phyloP scores from a whole-genome alignment of 2,329 filamentous ascomycete genomes.

The Neofusicoccum umdonicola region DNA sequence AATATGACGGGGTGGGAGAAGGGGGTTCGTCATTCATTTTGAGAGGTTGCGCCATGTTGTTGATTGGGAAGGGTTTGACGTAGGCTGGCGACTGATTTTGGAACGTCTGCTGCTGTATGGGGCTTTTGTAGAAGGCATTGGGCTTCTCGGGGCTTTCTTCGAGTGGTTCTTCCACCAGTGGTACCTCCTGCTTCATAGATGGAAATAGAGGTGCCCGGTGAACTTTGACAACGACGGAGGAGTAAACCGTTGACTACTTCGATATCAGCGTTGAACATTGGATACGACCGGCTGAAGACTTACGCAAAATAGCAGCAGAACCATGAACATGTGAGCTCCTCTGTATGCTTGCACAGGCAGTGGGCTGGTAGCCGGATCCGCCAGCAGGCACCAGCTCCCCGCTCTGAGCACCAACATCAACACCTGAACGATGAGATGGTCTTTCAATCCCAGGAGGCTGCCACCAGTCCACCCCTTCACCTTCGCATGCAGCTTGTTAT shows the following conservation, averaged over 20 bases:
- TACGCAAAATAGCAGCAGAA: slow-evolving; percentile 55
- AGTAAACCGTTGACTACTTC: slow-evolving; percentile 25
- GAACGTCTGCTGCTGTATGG: slow-evolving; percentile 23
- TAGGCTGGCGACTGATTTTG: slow-evolving; percentile 36
- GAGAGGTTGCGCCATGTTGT: slow-evolving; percentile 29
- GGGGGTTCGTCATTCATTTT: slow-evolving; percentile 23
- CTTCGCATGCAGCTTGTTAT: slow-evolving; percentile 64
- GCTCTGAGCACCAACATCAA: slow-evolving; percentile 58
- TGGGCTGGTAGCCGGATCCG: slow-evolving; percentile 18
- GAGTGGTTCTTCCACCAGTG: slow-evolving; percentile 23
- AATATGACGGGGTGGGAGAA: slow-evolving; percentile 31
- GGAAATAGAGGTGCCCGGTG: slow-evolving; percentile 43
- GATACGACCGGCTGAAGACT: slow-evolving; percentile 33
- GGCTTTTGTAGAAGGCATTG: slow-evolving; percentile 27
- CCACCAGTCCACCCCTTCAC: slow-evolving; percentile 52
- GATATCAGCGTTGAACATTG: neutral
- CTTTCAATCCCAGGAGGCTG: slow-evolving; percentile 56
- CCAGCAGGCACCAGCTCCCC: slow-evolving; percentile 35
- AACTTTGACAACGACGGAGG: slow-evolving; percentile 58
- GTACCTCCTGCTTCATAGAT: slow-evolving; percentile 27
- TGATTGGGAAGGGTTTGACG: slow-evolving; percentile 40
- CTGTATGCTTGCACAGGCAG: slow-evolving; percentile 38
- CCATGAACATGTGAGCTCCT: slow-evolving; percentile 56
- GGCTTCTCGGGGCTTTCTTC: slow-evolving; percentile 19
- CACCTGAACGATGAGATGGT: slow-evolving; percentile 66